Evolutionary conservation across 2,329 filamentous ascomycete species (phyloP).

Genomic region (Colletotrichum sp.): DNA sequence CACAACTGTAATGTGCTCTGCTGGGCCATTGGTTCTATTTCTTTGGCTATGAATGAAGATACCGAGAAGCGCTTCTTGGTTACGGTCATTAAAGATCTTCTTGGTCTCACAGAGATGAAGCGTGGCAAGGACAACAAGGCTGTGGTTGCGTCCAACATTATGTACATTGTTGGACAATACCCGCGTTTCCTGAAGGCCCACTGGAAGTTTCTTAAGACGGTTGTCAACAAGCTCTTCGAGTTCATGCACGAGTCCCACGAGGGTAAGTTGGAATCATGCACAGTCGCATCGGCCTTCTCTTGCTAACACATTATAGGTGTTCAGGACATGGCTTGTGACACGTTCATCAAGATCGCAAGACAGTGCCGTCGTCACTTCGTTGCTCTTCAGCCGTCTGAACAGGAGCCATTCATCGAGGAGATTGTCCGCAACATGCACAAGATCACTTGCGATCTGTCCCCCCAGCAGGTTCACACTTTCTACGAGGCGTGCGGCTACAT

Average conservation of each 20-base stretch:
- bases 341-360: slow-evolving; percentile 99
- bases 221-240: slow-evolving; percentile 99
- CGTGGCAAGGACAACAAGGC: slow-evolving; percentile 99
- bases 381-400: slow-evolving; percentile 91
- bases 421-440: slow-evolving; percentile 95
- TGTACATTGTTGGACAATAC: slow-evolving; percentile 99
- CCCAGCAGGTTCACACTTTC: slow-evolving; percentile 98
- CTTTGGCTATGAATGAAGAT: slow-evolving; percentile 98
- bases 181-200: slow-evolving; percentile 98
- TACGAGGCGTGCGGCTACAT: slow-evolving; percentile 99
- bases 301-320: slow-evolving; percentile 63
- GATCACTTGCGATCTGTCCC: slow-evolving; percentile 93
- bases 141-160: slow-evolving; percentile 98
- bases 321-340: slow-evolving; percentile 99
- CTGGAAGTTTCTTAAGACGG: slow-evolving; percentile 99
- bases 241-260: slow-evolving; percentile 99
- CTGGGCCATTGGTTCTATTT: slow-evolving; percentile 99
- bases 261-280: slow-evolving; percentile 57
- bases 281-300: no score
- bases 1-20: slow-evolving; percentile 99
- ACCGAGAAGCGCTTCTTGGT: slow-evolving; percentile 98
- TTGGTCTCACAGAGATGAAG: slow-evolving; percentile 98
- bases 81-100: slow-evolving; percentile 97
- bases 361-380: slow-evolving; percentile 98
- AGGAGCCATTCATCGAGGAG: slow-evolving; percentile 96